Percentiles rank a stretch among this genome's conserved stretches.
Conservation (phyloP, 2,329 filamentous ascomycete genomes). For the Ceratocystis lukuohia region DNA sequence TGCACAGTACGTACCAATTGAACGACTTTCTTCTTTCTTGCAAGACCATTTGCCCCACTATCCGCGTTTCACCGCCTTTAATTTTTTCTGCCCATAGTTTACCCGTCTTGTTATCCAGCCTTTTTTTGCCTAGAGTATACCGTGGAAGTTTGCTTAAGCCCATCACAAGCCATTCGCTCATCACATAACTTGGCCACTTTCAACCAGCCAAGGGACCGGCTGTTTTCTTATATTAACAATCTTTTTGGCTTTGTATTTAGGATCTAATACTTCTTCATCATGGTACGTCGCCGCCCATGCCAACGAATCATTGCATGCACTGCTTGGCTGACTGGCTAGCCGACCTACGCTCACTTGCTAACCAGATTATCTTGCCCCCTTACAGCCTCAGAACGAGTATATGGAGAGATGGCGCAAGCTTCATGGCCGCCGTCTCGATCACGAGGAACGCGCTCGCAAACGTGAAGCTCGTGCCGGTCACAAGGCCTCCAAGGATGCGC, state of each 20-base stretch:
- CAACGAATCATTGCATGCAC: no score
- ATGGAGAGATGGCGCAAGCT: conserved; percentile 59
- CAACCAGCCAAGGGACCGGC: conserved; percentile 12
- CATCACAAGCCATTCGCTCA: neutral
- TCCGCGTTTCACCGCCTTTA: conserved; percentile 15
- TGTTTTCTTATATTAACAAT: neutral
- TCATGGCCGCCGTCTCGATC: conserved; percentile 48
- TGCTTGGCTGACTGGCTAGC: no score
- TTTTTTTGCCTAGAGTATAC: conserved; percentile 8
- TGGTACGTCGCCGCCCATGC: conserved; percentile 8
- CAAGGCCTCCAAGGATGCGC: conserved; percentile 75
- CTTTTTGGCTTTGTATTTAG: neutral
- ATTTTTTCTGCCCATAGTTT: conserved; percentile 17
- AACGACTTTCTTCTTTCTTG: no score
- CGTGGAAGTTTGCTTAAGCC: neutral
- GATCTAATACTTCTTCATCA: conserved; percentile 1
- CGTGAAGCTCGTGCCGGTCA: conserved; percentile 76
- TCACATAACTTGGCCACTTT: neutral
- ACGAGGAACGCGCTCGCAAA: conserved; percentile 84
- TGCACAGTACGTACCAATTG: neutral
- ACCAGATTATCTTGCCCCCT: neutral
- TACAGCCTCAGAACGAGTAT: conserved; percentile 53
- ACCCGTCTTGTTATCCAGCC: neutral
- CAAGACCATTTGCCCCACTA: conserved; percentile 11
- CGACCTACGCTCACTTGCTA: neutral